Percentiles rank a stretch among this genome's conserved stretches.
Evolutionary conservation across 768 basidiomycete species (phyloP).

Genomic region (Mrakia blollopis): DNA sequence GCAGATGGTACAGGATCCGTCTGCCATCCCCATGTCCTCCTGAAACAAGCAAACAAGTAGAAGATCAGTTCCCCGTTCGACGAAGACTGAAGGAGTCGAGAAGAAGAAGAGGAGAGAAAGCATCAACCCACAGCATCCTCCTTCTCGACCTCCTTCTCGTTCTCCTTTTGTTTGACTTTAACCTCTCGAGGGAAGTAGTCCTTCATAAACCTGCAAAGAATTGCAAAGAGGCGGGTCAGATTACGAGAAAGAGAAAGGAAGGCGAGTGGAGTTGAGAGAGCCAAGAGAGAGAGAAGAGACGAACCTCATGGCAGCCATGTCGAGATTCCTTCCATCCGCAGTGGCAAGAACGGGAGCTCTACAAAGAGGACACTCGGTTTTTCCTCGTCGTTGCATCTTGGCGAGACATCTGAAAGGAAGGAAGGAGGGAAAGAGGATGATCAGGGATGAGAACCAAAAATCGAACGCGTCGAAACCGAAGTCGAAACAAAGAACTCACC

Average conservation of each 20-base stretch:
- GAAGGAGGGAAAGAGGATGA: neutral
- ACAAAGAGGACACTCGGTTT: constrained; percentile 77
- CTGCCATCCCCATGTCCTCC: constrained; percentile 9
- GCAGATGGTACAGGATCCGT: too few relatives aligned
- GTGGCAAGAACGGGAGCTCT: constrained; percentile 70
- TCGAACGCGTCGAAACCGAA: constrained; percentile 6
- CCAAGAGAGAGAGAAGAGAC: constrained; percentile 16
- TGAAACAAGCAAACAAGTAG: neutral
- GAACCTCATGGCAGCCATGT: constrained; percentile 43
- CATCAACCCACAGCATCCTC: constrained; percentile 48
- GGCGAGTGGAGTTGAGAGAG: neutral
- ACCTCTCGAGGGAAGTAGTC: constrained; percentile 89
- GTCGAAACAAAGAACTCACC: constrained; percentile 15
- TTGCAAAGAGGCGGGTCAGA: constrained; percentile 20
- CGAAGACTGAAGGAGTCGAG: too few relatives aligned
- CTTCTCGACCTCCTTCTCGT: constrained; percentile 65
- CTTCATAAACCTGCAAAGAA: constrained; percentile 64
- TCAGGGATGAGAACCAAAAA: constrained; percentile 45
- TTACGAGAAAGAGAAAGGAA: neutral
- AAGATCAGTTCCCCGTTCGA: neutral
- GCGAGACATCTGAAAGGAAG: constrained; percentile 54
- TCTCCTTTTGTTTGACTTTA: constrained; percentile 64
- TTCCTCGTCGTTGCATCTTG: constrained; percentile 81
- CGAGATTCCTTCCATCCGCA: constrained; percentile 53
- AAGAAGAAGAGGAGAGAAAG: neutral